Percentiles rank a stretch among this genome's conserved stretches.
Conservation (phyloP, 2,329 filamentous ascomycete species). For the Fusarium dlaminii region DNA sequence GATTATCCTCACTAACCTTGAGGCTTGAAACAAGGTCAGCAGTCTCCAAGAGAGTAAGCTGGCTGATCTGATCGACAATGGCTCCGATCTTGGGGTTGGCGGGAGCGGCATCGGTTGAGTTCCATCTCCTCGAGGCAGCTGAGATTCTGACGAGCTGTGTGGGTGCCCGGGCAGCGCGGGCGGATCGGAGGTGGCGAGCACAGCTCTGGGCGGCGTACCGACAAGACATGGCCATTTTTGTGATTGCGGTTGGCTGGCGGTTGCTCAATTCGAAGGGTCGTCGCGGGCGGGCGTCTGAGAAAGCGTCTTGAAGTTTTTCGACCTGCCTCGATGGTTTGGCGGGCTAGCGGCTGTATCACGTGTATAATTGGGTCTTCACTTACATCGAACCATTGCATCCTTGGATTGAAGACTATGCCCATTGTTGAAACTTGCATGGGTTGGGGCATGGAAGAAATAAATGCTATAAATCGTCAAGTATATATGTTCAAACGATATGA, state of each 20-base stretch:
- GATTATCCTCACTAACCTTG: slow-evolving; percentile 71
- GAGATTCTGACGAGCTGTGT: slow-evolving; percentile 58
- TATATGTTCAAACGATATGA: not conserved
- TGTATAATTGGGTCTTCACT: slow-evolving; percentile 20
- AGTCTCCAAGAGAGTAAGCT: slow-evolving; percentile 97
- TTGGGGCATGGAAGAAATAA: not conserved
- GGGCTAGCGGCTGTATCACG: slow-evolving; percentile 37
- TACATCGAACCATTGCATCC: not conserved
- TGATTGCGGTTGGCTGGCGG: slow-evolving; percentile 37
- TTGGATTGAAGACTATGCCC: not conserved
- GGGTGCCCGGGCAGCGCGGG: slow-evolving; percentile 57
- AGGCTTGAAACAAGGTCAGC: slow-evolving; percentile 93
- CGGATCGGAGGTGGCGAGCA: slow-evolving; percentile 68
- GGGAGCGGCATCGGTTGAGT: slow-evolving; percentile 77
- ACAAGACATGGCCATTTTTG: slow-evolving; percentile 70
- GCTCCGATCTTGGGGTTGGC: slow-evolving; percentile 89
- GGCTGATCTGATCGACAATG: slow-evolving; percentile 98
- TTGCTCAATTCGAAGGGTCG: slow-evolving; percentile 43
- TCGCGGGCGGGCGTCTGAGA: slow-evolving; percentile 44
- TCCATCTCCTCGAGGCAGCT: slow-evolving; percentile 76
- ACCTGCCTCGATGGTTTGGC: slow-evolving; percentile 44
- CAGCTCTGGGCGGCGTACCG: slow-evolving; percentile 72
- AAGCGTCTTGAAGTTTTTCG: slow-evolving; percentile 55
- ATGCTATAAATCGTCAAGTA: not conserved
- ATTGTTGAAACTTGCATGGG: not conserved